These are phyloP conservation scores for Cinnamomum micranthum DNA, from an alignment of 164 flowering plant genomes.

Conservation along the genomic window DNA sequence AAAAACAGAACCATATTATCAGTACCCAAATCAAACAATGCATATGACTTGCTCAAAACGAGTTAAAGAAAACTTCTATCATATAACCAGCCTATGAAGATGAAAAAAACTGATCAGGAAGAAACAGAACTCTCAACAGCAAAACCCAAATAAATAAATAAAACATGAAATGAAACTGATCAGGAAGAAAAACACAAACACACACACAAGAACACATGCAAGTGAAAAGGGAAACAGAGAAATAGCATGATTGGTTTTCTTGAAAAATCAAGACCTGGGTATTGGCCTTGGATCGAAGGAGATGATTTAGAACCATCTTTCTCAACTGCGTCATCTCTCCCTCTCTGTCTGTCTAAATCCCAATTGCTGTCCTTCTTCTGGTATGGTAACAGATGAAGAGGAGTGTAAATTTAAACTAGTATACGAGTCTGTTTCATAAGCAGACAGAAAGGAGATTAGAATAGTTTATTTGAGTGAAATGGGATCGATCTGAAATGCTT, in stretches of 20 bases:
- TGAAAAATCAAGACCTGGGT: slow-evolving; percentile 12
- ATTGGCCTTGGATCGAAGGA: slow-evolving; percentile 18
- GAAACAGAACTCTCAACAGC: background rate
- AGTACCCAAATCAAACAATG: background rate
- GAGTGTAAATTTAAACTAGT: too few relatives aligned
- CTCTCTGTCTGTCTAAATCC: background rate
- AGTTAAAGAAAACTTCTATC: too few relatives aligned
- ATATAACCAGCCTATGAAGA: too few relatives aligned
- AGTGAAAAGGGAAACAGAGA: background rate
- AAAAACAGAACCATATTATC: background rate
- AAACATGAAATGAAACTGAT: background rate
- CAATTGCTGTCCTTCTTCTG: too few relatives aligned
- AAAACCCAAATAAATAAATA: background rate
- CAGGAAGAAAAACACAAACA: background rate
- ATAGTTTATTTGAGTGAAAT: too few relatives aligned
- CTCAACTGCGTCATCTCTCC: background rate
- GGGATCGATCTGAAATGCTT: too few relatives aligned
- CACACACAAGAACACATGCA: background rate
- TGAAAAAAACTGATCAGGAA: too few relatives aligned
- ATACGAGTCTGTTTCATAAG: too few relatives aligned
- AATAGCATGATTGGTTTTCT: background rate
- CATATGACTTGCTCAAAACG: background rate
- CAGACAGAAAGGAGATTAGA: too few relatives aligned
- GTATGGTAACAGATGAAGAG: too few relatives aligned
- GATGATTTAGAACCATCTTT: slow-evolving; percentile 10